Evolutionary conservation across 2,329 filamentous ascomycete species (phyloP), one percentile per base, ranked within the genome.

Genomic region (Ustilaginoidea virens): DNA sequence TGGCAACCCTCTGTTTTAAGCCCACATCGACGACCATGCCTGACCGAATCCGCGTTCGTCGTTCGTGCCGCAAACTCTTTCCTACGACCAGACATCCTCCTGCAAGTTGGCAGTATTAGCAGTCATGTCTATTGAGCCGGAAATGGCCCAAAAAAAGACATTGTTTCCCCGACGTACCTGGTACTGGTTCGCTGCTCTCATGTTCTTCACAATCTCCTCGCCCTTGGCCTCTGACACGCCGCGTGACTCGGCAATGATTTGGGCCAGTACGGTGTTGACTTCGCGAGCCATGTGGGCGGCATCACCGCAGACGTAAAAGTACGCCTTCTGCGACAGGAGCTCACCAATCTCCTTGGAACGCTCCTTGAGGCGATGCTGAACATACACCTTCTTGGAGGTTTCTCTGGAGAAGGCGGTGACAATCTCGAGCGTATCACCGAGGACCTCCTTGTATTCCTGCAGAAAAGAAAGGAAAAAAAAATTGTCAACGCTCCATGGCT

Each of bases 281-380:
- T 92, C 86, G 33, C 86, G 76, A 26, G 86, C 86, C 86, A 94
- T 94, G 61, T 93, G 86, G 32, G 90, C 81, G 1, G 92, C 92
- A 50, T 98, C 90, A 58, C 90, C 90, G 46, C 92, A 98, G 33
- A 98, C 87, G 53, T 98, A 98, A 53, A 98, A 86, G 58, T 90
- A 94, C 5, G 83, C 90, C 52, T 86, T 80, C 54, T 85, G 66
- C 41, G 79, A 66, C 7, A 98, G 66, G 1, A 98, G 71, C 39
- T 87, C 75, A 56, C 92, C 87, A 57, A 98, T 68, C 44, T 93
- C 74, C 45, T 80, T 69, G 34, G 80, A 75, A 28, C 75, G 67
- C 54, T 96, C 82, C 58, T 80, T 78, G 35, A 98, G 67, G 36
- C 80, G 71, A 56, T 98, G 85, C 58, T 98, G 90, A 14, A 98